Evolutionary conservation across 2,329 filamentous ascomycete genomes (phyloP).

Genomic region (Fusarium tjaetaba): DNA sequence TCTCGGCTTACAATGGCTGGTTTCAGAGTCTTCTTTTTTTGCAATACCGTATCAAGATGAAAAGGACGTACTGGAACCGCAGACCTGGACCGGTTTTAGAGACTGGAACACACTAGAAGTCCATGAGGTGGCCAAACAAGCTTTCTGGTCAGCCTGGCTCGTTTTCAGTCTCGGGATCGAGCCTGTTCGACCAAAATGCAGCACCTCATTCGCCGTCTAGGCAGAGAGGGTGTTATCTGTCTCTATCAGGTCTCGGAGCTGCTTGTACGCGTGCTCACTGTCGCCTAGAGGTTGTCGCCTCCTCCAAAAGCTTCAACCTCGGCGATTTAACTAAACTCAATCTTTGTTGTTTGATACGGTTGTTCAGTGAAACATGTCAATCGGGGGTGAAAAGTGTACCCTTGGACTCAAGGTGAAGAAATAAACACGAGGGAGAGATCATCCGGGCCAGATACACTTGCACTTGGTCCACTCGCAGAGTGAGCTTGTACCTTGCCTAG

Average conservation of each 20-base stretch:
- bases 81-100: conserved; percentile 3
- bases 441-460: conserved; percentile 9
- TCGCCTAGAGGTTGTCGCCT: conserved; percentile 3
- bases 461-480: conserved; percentile 12
- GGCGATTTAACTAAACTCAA: background rate
- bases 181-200: background rate
- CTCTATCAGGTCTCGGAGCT: conserved; percentile 3
- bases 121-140: background rate
- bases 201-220: background rate
- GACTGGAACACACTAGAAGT: background rate
- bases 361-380: background rate
- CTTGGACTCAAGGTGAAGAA: background rate
- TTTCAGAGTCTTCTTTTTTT: background rate
- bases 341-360: background rate
- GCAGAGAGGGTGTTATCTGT: conserved; percentile 6
- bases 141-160: conserved; percentile 23
- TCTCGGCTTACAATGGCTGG: conserved; percentile 2
- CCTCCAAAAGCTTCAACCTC: background rate
- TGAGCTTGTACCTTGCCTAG: conserved; percentile 17
- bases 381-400: background rate
- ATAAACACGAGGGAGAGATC: conserved; percentile 10
- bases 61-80: background rate
- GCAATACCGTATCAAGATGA: background rate
- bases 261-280: conserved; percentile 10
- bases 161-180: conserved; percentile 3